These are phyloP conservation scores for Pythium myriotylum DNA, from an alignment of 352 stramenopile genomes.

Conservation along the genomic window DNA sequence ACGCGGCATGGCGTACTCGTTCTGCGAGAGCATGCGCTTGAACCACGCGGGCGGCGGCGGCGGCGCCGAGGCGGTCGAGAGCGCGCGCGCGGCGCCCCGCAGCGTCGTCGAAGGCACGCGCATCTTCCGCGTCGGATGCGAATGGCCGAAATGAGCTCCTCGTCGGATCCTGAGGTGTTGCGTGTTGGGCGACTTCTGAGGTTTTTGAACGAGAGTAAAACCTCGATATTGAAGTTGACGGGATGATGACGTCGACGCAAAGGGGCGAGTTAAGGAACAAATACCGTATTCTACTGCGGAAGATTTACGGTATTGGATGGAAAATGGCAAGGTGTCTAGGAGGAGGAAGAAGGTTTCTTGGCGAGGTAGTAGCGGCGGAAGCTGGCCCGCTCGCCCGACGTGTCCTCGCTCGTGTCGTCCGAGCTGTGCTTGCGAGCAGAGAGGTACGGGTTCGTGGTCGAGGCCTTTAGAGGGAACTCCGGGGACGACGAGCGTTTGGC, in stretches of 20 bases:
- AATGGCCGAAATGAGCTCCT: not conserved
- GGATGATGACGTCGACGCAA: slow-evolving; percentile 27
- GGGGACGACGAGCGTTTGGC: too few relatives aligned
- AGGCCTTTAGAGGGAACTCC: not conserved
- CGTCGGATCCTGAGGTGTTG: not conserved
- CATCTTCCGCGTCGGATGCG: slow-evolving; percentile 4
- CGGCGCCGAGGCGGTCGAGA: slow-evolving; percentile 6
- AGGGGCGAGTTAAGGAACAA: too few relatives aligned
- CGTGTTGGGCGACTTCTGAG: slow-evolving; percentile 22
- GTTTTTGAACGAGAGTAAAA: slow-evolving; percentile 28
- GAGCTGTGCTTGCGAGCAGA: not conserved
- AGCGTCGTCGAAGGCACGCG: slow-evolving; percentile 23
- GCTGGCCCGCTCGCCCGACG: slow-evolving; percentile 11
- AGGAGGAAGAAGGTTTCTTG: slow-evolving; percentile 8
- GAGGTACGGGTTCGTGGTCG: not conserved
- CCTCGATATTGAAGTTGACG: slow-evolving; percentile 34
- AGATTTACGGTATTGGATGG: not conserved
- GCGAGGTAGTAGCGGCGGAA: slow-evolving; percentile 34
- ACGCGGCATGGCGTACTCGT: slow-evolving; percentile 42
- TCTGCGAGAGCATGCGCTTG: slow-evolving; percentile 39
- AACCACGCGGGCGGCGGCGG: slow-evolving; percentile 37
- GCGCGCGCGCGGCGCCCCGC: slow-evolving; percentile 19
- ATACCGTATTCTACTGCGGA: slow-evolving; percentile 2
- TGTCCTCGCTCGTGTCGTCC: not conserved
- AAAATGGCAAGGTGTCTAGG: not conserved